Evolutionary conservation across 1,284 basidiomycete genomes (phyloP), one percentile per base, ranked within the genome.

Genomic region (Gomphus bonarii): DNA sequence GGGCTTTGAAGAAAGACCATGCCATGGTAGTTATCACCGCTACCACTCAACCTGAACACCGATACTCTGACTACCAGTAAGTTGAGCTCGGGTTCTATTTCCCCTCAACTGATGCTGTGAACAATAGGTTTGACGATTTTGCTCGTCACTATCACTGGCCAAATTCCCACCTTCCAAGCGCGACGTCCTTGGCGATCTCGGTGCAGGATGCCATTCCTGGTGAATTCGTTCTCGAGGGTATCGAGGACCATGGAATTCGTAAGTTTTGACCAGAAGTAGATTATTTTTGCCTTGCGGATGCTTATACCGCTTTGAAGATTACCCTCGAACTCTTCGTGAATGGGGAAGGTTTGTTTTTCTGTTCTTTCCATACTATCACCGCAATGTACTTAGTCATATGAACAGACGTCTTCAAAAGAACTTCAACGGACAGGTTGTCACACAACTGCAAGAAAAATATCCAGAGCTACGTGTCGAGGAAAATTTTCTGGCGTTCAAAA

Each of bases 91-190:
- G 47, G 58, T 51, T 40, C 40, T 62, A 50, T 22, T 57, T 11
- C 20, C n/a, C 6, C n/a, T 1, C n/a, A 25, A 11, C 22, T n/a
- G 6, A 10, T 44, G n/a, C 8, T 25, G 10, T 18, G 43, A 12
- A 7, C 8, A 14, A 44, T 63, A 88, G 81, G 69, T 78, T 84
- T n/a, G 85, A 90, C 65, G 89, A 92, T 69, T 92, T 92, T 70
- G 91, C 92, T 80, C 81, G 87, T 53, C 85, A 86, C 63, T 95
- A 91, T 72, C 88, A 94, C 81, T 95, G 92, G 88, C 91, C 92
- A 3, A 93, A 94, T 63, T 90, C 88, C 1, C 90, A 87, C 68
- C 72, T 93, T 28, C 91, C 91, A 1, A 89, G 86, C 55, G 85
- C 91, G 16, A 89, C 87, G 1, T 76, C 80, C 7, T 72, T 89